A percentile compares a stretch with the other conserved stretches of the same genome.
phyloP scores from a whole-genome alignment of 1,139 yeast genomes.

The Hanseniaspora sp. region DNA sequence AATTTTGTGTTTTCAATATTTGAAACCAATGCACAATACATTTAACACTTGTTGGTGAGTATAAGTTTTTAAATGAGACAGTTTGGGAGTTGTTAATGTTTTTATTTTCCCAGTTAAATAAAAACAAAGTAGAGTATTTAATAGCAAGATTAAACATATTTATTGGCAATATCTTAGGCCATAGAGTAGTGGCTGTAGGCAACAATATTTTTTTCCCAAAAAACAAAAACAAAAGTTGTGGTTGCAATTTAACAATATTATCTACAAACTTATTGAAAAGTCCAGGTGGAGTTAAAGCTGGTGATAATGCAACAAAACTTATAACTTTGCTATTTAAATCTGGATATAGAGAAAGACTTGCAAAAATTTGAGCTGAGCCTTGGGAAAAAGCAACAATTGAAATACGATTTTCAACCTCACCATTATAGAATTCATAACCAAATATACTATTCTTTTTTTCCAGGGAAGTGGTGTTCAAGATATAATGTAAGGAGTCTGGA shows the following conservation, averaged over 20 bases:
- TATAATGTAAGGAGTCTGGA: slow-evolving; percentile 61
- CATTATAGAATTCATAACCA: neutral
- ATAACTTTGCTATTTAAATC: slow-evolving; percentile 58
- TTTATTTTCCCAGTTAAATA: slow-evolving; percentile 67
- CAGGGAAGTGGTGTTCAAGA: slow-evolving; percentile 33
- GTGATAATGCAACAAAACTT: slow-evolving; percentile 70
- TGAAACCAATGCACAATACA: slow-evolving; percentile 96
- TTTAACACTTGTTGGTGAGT: slow-evolving; percentile 84
- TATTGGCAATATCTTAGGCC: slow-evolving; percentile 77
- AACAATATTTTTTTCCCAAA: slow-evolving; percentile 67
- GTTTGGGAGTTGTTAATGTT: slow-evolving; percentile 68
- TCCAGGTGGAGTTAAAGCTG: slow-evolving; percentile 90
- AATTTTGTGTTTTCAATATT: slow-evolving; percentile 64
- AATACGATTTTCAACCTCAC: neutral
- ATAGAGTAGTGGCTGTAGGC: slow-evolving; percentile 58
- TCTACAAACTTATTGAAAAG: slow-evolving; percentile 66
- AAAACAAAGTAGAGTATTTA: slow-evolving; percentile 51
- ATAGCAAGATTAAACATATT: slow-evolving; percentile 65
- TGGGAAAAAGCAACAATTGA: slow-evolving; percentile 65
- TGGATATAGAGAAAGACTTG: slow-evolving; percentile 43
- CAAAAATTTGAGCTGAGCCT: slow-evolving; percentile 87
- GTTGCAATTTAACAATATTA: slow-evolving; percentile 66
- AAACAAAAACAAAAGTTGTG: slow-evolving; percentile 57
- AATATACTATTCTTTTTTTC: neutral
- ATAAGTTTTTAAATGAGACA: slow-evolving; percentile 67